These are phyloP conservation scores for Martiniozyma abietophila DNA, from an alignment of 805 yeast species.

Conservation along the genomic window DNA sequence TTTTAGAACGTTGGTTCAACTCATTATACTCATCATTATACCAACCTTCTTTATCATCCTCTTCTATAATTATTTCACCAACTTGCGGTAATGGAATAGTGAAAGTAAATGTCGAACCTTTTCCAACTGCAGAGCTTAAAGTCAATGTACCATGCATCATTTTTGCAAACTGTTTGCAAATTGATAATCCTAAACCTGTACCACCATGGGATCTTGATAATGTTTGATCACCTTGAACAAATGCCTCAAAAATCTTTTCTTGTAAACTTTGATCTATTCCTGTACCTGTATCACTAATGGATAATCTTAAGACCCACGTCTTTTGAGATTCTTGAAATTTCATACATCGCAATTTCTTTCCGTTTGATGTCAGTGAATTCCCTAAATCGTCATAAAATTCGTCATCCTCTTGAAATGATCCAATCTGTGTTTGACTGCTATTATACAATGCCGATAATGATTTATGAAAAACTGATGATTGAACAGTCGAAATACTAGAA, in stretches of 20 bases:
- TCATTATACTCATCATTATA: constrained; percentile 47
- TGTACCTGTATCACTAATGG: constrained; percentile 86
- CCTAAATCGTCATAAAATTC: constrained; percentile 15
- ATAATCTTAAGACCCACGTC: constrained; percentile 55
- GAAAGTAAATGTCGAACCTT: constrained; percentile 78
- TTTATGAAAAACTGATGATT: constrained; percentile 29
- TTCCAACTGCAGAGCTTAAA: constrained; percentile 63
- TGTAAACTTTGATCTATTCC: constrained; percentile 83
- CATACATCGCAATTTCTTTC: constrained; percentile 11
- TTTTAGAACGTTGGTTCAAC: constrained; percentile 36
- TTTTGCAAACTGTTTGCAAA: constrained; percentile 82
- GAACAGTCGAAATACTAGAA: constrained; percentile 21
- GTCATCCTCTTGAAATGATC: constrained; percentile 15
- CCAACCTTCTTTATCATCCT: constrained; percentile 38
- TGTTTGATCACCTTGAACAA: constrained; percentile 95
- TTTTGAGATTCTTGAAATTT: constrained; percentile 19
- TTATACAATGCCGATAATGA: constrained; percentile 34
- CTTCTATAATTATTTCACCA: constrained; percentile 37
- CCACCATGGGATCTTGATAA: constrained; percentile 89
- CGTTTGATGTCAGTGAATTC: constrained; percentile 13
- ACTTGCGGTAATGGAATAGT: constrained; percentile 67
- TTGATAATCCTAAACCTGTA: constrained; percentile 84
- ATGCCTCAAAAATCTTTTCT: constrained; percentile 85
- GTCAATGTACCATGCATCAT: constrained; percentile 81
- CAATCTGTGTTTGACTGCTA: constrained; percentile 12